Conservation (phyloP, 2,329 filamentous ascomycete species). For the Penicillium expansum region DNA sequence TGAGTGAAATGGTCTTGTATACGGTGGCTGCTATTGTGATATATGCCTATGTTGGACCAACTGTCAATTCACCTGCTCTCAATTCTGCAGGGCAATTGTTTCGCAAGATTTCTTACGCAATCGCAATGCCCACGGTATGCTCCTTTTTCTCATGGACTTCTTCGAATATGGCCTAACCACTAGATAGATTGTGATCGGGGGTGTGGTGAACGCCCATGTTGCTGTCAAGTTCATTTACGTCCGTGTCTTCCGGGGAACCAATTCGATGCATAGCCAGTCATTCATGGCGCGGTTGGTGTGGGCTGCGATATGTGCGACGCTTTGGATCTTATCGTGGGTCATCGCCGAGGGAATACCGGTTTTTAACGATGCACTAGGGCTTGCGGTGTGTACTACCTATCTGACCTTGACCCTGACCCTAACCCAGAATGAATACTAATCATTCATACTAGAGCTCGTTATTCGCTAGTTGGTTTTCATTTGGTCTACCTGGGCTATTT, state of each 20-base stretch:
- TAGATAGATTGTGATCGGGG: slow-evolving; percentile 60
- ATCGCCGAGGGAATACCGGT: slow-evolving; percentile 66
- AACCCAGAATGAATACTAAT: slow-evolving; percentile 3
- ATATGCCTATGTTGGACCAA: slow-evolving; percentile 60
- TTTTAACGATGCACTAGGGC: slow-evolving; percentile 62
- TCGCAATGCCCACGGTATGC: slow-evolving; percentile 60
- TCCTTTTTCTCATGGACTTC: background rate
- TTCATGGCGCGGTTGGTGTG: slow-evolving; percentile 53
- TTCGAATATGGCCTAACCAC: background rate
- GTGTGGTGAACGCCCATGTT: slow-evolving; percentile 65
- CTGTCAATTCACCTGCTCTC: slow-evolving; percentile 62
- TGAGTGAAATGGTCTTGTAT: slow-evolving; percentile 58
- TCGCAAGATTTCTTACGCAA: slow-evolving; percentile 61
- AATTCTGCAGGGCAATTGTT: slow-evolving; percentile 55
- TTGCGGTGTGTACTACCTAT: slow-evolving; percentile 44
- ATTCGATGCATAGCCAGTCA: slow-evolving; percentile 49
- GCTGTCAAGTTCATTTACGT: slow-evolving; percentile 63
- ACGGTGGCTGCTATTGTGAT: slow-evolving; percentile 62
- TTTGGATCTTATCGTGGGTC: slow-evolving; percentile 61
- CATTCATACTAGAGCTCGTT: slow-evolving; percentile 44
- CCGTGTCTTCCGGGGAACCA: slow-evolving; percentile 57
- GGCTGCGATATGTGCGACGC: slow-evolving; percentile 51
- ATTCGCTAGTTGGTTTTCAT: slow-evolving; percentile 64
- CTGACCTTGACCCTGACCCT: background rate
- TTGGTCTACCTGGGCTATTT: slow-evolving; percentile 28